Conservation (phyloP, 1,139 yeast genomes). For the Suhomyces yuchorum region DNA sequence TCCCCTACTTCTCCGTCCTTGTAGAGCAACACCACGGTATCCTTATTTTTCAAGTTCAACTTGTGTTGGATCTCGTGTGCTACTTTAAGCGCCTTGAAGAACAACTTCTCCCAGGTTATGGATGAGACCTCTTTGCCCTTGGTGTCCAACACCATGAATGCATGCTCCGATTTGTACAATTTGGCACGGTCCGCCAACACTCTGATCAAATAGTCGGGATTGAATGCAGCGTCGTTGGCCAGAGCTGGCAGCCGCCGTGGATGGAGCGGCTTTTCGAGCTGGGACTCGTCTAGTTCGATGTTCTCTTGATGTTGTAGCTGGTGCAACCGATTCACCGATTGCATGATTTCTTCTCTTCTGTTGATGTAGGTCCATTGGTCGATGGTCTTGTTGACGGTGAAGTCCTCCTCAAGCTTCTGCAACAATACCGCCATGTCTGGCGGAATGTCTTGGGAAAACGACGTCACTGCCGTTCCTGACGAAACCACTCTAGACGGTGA, state of each 20-base stretch:
- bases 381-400: constrained; percentile 41
- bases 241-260: constrained; percentile 51
- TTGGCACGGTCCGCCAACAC: constrained; percentile 74
- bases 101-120: constrained; percentile 89
- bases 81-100: constrained; percentile 79
- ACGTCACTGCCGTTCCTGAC: constrained; percentile 13
- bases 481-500: constrained; percentile 13
- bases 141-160: constrained; percentile 69
- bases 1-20: constrained; percentile 84
- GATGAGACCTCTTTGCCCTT: constrained; percentile 78
- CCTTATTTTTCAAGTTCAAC: constrained; percentile 69
- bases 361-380: constrained; percentile 55
- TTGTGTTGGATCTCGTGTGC: constrained; percentile 85
- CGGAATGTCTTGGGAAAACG: constrained; percentile 40
- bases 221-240: constrained; percentile 22
- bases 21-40: constrained; percentile 80
- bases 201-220: constrained; percentile 63
- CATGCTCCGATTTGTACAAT: constrained; percentile 65
- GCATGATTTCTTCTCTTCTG: constrained; percentile 49
- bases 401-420: constrained; percentile 48
- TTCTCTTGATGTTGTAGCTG: constrained; percentile 34
- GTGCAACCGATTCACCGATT: constrained; percentile 38
- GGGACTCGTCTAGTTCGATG: constrained; percentile 40
- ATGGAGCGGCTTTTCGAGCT: constrained; percentile 55
- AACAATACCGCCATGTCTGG: constrained; percentile 50